Base-by-base conservation (phyloP, 116 monocot species). In the Iris pallida region DNA sequence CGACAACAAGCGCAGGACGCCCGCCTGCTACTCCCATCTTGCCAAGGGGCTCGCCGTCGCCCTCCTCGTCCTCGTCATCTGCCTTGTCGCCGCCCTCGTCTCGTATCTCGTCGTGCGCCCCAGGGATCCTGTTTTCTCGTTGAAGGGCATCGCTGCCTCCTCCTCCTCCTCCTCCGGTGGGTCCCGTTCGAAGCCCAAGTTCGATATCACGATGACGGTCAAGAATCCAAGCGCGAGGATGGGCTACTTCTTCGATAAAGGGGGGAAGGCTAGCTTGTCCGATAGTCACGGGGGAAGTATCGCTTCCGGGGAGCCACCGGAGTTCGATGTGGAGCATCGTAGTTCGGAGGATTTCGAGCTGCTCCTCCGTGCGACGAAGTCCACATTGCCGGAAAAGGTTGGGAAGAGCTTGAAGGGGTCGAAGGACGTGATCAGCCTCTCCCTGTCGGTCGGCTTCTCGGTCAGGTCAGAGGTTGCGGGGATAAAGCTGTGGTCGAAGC, bases 51-150 rank as follows among this genome's bases (percentile, higher is more conserved):
- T 74, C 16, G 16, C 8, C 30, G 12, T 49, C 57, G 12, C 42
- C 59, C n/a, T 59, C 48, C 7, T 54, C 48, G 19, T 66, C 14
- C 48, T 55, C 8, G 13, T 66, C 12, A 47, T 63, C 19, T 57
- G 65, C 10, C 17, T 74, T 0, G 3, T 48, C 20, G 74, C 45
- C n/a, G 11, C 65, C 1, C 58, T 74, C 41, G 17, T 49, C n/a
- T 66, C 58, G 49, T 74, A 74, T n/a, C 15, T 66, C 16, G 42
- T 59, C 13, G 65, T 65, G 8, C 55, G 55, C 5, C 65, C 74
- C 6, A 7, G 57, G 2, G 19, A 13, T 10, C 66, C 74, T 13
- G 20, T 8, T 41, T 42, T 74, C 58, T 16, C 4, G 1, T 20
- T 74, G 15, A 48, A 66, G 0, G 58, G 12, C 7, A 20, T 74